Base-by-base conservation (phyloP, 2,329 filamentous ascomycete species). In the Sclerotiophoma versabilis region DNA sequence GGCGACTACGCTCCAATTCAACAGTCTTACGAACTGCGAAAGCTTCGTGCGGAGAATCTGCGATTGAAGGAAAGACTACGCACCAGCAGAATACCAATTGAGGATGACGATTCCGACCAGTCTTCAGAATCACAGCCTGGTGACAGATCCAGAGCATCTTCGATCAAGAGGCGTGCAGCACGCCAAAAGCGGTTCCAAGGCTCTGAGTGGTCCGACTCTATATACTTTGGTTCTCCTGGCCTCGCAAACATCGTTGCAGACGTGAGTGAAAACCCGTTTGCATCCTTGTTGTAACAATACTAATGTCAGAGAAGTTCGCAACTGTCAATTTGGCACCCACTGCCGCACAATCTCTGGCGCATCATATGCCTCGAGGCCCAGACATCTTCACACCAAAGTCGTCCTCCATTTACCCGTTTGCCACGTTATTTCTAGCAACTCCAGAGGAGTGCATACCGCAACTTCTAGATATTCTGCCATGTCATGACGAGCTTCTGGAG, bases 171-270 rank as follows among this genome's bases (percentile, higher is more conserved):
- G 25, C 63, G 68, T 29, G 45, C 52, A 6, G 51, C 53, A 6
- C 67, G 60, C 47, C 75, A 77, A 50, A 69, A 65, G 42, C 71
- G 74, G 3, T 79, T 80, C 49, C 71, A 72, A 46, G 62, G 73
- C 20, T 70, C 70, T 19, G 76, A 78, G 50, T 71, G 74, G 55
- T 66, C 74, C 27, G 77, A 80, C 51, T 80, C 77, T 49, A 71
- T 80, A 5, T 82, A 81, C 63, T 82, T 81, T 64, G 80, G 79
- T 7, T 79, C 76, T 36, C 79, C 80, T n/a, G 77, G 77, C 5
- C 70, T 81, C 34, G 78, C 77, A 11, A 81, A 73, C 55, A 75
- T 81, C 23, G 72, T 81, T 30, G 70, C 71, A 52, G 79, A 82
- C 63, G 80, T 81, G 70, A 43, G 54, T 26, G 38, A 15, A 10